Evolutionary conservation across 2,329 filamentous ascomycete species (phyloP).

Genomic region (Phaeophleospora eucalypticola): DNA sequence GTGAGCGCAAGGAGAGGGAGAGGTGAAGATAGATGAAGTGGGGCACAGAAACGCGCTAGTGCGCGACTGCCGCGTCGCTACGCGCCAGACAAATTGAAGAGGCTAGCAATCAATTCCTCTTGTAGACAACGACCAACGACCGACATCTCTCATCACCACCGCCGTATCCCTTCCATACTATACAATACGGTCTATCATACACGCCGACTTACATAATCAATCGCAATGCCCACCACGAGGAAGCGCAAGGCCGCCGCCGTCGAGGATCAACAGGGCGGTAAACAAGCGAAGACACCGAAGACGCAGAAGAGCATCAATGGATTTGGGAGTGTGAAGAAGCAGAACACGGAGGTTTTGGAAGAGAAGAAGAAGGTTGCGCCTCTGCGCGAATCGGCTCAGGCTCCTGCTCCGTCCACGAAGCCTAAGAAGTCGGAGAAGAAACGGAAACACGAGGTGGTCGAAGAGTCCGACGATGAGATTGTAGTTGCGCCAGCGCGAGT

Average conservation of each 20-base stretch:
- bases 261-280: conserved; percentile 18
- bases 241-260: conserved; percentile 28
- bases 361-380: conserved; percentile 11
- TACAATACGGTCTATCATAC: conserved; percentile 11
- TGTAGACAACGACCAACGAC: not conserved
- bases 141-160: not conserved
- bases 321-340: conserved; percentile 23
- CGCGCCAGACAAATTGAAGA: too few species aligned
- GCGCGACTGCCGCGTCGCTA: not conserved
- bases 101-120: too few species aligned
- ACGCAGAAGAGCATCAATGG: conserved; percentile 21
- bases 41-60: not conserved
- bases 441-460: conserved; percentile 22
- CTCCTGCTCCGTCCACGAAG: conserved; percentile 12
- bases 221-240: conserved; percentile 24
- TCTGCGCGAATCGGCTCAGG: conserved; percentile 10
- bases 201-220: conserved; percentile 47
- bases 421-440: conserved; percentile 22
- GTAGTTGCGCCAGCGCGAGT: conserved; percentile 6
- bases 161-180: not conserved
- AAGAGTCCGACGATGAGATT: conserved; percentile 25
- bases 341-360: conserved; percentile 7
- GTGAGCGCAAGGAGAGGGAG: too few species aligned
- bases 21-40: too few species aligned
- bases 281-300: conserved; percentile 23